Percentiles rank a stretch among this genome's conserved stretches.
Conservation (phyloP, 345 rosid genomes). For the Eucalyptus rudis region DNA sequence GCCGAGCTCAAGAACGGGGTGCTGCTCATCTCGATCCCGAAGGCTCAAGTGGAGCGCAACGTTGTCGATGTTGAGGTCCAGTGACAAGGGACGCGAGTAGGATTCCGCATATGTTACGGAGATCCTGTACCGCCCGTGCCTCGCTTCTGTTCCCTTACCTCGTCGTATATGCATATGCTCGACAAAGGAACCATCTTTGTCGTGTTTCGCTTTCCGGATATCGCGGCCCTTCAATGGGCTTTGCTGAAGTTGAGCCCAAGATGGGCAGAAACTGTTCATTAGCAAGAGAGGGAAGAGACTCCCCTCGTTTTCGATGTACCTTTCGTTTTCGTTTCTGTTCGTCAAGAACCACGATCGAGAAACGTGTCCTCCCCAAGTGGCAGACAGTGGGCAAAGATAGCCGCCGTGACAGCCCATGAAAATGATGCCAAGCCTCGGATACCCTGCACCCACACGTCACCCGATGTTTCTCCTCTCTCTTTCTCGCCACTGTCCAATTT, state of each 20-base stretch:
- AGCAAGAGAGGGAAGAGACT: neutral
- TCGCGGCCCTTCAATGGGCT: neutral
- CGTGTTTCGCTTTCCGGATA: neutral
- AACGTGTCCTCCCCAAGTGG: conserved; percentile 19
- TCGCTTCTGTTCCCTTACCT: neutral
- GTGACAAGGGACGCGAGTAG: neutral
- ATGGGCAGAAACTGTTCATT: neutral
- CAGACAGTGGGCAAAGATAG: conserved; percentile 32
- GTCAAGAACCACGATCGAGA: neutral
- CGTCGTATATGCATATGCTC: neutral
- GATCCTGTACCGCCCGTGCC: neutral
- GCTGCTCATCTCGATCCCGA: conserved; percentile 43
- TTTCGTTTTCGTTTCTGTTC: neutral
- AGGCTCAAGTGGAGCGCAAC: conserved; percentile 42
- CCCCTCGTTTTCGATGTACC: neutral
- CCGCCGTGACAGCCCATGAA: neutral
- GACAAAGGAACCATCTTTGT: neutral
- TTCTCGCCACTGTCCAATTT: neutral
- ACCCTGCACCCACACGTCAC: neutral
- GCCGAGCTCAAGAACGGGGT: conserved; percentile 75
- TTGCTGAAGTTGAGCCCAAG: neutral
- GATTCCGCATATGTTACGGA: neutral
- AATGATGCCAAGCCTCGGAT: neutral
- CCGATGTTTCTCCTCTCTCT: neutral
- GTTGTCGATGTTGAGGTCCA: conserved; percentile 30